These are phyloP conservation scores for Spergularia marina DNA, from an alignment of 148 eudicot species.

Conservation along the genomic window DNA sequence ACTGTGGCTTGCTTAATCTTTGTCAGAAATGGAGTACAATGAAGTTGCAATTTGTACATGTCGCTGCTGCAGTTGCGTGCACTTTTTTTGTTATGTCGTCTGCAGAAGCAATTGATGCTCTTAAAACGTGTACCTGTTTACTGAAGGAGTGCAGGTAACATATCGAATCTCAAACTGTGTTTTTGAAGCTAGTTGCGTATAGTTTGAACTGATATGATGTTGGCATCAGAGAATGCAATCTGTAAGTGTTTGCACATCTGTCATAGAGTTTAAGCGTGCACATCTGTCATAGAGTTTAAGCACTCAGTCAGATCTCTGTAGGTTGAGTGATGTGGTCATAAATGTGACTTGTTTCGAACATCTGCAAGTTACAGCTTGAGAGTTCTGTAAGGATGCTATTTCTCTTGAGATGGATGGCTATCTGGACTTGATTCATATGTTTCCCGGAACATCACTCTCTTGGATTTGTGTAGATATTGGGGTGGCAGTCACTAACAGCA, in stretches of 20 bases:
- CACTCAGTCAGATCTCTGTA: neutral
- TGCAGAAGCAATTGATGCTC: conserved; percentile 93
- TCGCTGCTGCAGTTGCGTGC: conserved; percentile 53
- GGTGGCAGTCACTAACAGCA: neutral
- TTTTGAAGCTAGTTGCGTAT: neutral
- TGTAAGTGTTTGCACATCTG: neutral
- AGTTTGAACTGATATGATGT: neutral
- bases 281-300: neutral
- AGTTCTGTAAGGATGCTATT: neutral
- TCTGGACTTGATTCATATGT: neutral
- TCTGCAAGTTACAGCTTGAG: too few species aligned
- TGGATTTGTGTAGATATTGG: neutral
- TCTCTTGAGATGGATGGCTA: neutral
- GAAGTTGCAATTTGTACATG: conserved; percentile 36
- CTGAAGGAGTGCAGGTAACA: conserved; percentile 93
- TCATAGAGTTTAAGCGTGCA: neutral
- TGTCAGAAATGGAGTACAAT: conserved; percentile 30
- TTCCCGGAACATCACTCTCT: neutral
- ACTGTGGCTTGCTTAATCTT: conserved; percentile 15
- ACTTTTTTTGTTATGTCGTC: conserved; percentile 63
- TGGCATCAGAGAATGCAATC: neutral
- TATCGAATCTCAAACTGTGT: neutral
- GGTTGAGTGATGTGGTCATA: neutral
- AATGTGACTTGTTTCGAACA: too few species aligned
- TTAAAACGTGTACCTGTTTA: conserved; percentile 89